Evolutionary conservation across 805 yeast species (phyloP), one percentile per base, ranked within the genome.

Genomic region (Wickerhamomyces silvicola): DNA sequence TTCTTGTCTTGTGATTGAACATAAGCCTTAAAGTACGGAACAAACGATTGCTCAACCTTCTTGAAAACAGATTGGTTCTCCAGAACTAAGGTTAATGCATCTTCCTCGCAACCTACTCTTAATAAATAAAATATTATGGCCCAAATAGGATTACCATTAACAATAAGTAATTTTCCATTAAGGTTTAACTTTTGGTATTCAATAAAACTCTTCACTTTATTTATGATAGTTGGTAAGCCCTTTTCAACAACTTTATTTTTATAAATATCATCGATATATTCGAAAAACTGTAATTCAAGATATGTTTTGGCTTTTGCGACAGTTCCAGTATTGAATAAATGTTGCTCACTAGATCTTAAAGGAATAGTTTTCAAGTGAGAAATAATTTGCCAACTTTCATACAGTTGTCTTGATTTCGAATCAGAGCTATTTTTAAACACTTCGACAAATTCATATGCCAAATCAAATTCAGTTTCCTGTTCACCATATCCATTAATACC

Each of bases 61-160:
- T 81, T 81, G 58, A 92, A 85, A 13, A 81, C 72, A 24, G 78
- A 77, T 39, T 71, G 73, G 49, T 84, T 75, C 29, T 72, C 70
- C 5, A 66, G 48, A 3, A 84, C 78, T 32, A 83, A 71, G 23
- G 76, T 77, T 20, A 82, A 60, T 0, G 95, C 95, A 43, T 88
- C 97, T 28, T 74, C 63, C 41, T 73, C 60, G 42, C 82, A 72
- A 2, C 98, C 97, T 4, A 90, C 78, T 50, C 98, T 76, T 31
- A 92, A 56, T 39, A 90, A 64, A 56, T 84, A 90, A 53, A 81
- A 92, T 9, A 92, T 60, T 23, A 86, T 60, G 0, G 96, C 95
- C 98, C 98, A 90, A n/a, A 92, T 73, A 8, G 97, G 97, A 2
- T 73, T 64, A 12, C 87, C 87, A 57, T 90, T 88, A 16, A 86